These are phyloP conservation scores for Aspergillus quadricinctus DNA, from an alignment of 2,329 filamentous ascomycete species.

Conservation along the genomic window DNA sequence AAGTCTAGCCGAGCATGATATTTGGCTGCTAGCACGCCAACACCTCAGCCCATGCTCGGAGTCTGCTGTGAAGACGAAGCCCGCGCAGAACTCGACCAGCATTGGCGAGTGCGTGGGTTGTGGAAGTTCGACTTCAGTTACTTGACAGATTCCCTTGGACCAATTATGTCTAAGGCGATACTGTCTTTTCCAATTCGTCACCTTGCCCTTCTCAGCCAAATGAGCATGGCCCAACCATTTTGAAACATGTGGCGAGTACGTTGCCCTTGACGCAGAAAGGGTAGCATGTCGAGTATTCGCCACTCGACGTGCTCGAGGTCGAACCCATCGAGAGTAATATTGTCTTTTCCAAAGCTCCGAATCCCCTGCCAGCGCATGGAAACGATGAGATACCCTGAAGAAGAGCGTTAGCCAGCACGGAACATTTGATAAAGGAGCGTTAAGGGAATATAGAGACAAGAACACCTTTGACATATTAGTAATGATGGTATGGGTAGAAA, in stretches of 20 bases:
- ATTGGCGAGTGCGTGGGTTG: conserved; percentile 54
- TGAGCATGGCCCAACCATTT: conserved; percentile 61
- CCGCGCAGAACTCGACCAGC: conserved; percentile 72
- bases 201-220: conserved; percentile 46
- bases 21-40: conserved; percentile 66
- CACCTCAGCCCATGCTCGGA: conserved; percentile 64
- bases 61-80: conserved; percentile 75
- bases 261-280: conserved; percentile 34
- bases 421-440: not conserved
- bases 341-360: conserved; percentile 86
- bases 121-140: conserved; percentile 69
- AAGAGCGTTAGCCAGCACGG: not conserved
- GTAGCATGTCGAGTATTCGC: conserved; percentile 56
- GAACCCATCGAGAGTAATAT: conserved; percentile 83
- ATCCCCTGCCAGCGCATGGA: conserved; percentile 69
- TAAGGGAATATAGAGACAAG: not conserved
- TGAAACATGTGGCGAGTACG: conserved; percentile 53
- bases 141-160: conserved; percentile 73
- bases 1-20: conserved; percentile 53
- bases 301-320: conserved; percentile 71
- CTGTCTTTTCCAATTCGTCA: conserved; percentile 78
- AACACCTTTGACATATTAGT: conserved; percentile 57
- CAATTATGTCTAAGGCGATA: conserved; percentile 90
- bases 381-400: conserved; percentile 59
- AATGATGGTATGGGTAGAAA: conserved; percentile 68